Conservation (phyloP, 805 yeast genomes). For the Metschnikowia corniflorae region DNA sequence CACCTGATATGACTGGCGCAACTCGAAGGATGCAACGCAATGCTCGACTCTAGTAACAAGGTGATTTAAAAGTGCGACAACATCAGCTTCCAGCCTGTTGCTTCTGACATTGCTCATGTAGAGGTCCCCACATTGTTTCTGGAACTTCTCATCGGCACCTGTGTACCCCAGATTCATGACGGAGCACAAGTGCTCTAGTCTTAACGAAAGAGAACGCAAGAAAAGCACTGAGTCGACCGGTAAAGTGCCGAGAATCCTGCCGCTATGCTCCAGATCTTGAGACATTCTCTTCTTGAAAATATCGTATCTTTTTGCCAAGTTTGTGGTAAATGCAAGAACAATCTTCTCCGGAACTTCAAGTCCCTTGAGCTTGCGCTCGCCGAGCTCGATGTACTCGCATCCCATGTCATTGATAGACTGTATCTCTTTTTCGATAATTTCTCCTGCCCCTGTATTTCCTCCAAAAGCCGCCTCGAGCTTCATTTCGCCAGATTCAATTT, state of each 20-base stretch:
- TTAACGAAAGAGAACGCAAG: conserved; percentile 52
- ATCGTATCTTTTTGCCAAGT: conserved; percentile 57
- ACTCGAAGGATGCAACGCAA: conserved; percentile 36
- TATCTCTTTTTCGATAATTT: conserved; percentile 62
- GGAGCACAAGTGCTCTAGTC: conserved; percentile 58
- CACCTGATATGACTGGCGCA: conserved; percentile 26
- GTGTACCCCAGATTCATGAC: conserved; percentile 42
- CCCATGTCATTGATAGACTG: conserved; percentile 64
- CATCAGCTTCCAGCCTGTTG: conserved; percentile 36
- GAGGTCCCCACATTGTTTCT: conserved; percentile 24
- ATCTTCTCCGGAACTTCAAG: conserved; percentile 89
- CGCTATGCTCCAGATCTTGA: conserved; percentile 15
- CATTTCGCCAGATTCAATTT: conserved; percentile 27
- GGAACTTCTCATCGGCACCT: conserved; percentile 25
- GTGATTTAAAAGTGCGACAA: conserved; percentile 57
- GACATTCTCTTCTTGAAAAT: conserved; percentile 29
- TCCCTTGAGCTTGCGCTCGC: conserved; percentile 90
- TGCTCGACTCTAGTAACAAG: conserved; percentile 68
- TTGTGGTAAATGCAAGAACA: conserved; percentile 71
- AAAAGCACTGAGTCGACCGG: conserved; percentile 46
- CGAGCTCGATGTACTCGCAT: conserved; percentile 62
- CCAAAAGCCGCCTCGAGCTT: conserved; percentile 41
- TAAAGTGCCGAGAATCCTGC: conserved; percentile 36
- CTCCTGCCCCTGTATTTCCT: conserved; percentile 47
- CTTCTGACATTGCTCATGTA: conserved; percentile 19